Conservation (phyloP, 805 yeast genomes). For the Candida chauliodis region DNA sequence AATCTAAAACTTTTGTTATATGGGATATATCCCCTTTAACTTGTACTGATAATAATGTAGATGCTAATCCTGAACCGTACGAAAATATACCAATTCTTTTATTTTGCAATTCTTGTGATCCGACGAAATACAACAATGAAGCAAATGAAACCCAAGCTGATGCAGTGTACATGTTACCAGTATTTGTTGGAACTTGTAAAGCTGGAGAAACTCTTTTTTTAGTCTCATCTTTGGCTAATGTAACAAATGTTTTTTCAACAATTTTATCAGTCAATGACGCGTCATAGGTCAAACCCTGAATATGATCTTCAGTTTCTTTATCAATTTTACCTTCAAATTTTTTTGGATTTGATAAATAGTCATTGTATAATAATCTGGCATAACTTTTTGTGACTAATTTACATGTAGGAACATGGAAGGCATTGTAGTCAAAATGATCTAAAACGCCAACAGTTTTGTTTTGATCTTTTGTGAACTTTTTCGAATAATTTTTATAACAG, state of each 20-base stretch:
- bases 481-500: conserved; percentile 78
- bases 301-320: conserved; percentile 48
- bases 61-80: conserved; percentile 97
- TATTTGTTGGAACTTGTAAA: conserved; percentile 85
- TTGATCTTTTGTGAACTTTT: conserved; percentile 56
- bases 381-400: conserved; percentile 89
- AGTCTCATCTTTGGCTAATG: conserved; percentile 65
- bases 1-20: conserved; percentile 61
- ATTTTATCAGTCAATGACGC: conserved; percentile 73
- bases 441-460: conserved; percentile 53
- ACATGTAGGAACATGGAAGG: conserved; percentile 98
- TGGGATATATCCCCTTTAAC: conserved; percentile 77
- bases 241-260: conserved; percentile 82
- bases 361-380: conserved; percentile 89
- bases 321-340: conserved; percentile 43
- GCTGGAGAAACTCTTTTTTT: conserved; percentile 75
- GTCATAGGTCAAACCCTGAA: conserved; percentile 64
- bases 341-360: conserved; percentile 69
- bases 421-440: conserved; percentile 81
- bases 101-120: conserved; percentile 67
- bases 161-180: conserved; percentile 98
- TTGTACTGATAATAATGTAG: conserved; percentile 76
- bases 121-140: conserved; percentile 74
- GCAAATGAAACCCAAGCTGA: conserved; percentile 85
- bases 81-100: conserved; percentile 92